Evolutionary conservation across 2,329 filamentous ascomycete species (phyloP).

Genomic region (Claviceps monticola): DNA sequence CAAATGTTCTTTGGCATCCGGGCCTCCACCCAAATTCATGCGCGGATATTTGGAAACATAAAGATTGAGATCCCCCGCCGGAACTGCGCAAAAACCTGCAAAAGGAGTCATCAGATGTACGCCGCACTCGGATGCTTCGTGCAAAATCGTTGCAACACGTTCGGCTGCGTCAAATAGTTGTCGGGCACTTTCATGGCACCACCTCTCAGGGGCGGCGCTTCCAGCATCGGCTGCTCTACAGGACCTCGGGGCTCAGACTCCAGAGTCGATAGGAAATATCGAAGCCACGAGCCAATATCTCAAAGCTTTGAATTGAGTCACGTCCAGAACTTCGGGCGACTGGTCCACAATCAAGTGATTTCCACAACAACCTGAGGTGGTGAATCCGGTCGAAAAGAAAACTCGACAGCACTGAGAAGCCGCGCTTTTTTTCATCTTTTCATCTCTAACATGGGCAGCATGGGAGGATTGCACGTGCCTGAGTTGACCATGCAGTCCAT

Average conservation of each 20-base stretch:
- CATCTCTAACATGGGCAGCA: slow-evolving; percentile 22
- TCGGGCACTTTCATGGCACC: slow-evolving; percentile 25
- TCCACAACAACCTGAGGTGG: slow-evolving; percentile 3
- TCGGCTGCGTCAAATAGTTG: slow-evolving; percentile 23
- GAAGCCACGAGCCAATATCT: slow-evolving; percentile 27
- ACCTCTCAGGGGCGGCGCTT: slow-evolving; percentile 22
- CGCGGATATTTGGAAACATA: slow-evolving; percentile 26
- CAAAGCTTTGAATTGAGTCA: slow-evolving; percentile 16
- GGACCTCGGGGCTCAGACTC: slow-evolving; percentile 23
- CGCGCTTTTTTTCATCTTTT: slow-evolving; percentile 19
- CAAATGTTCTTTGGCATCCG: slow-evolving; percentile 9
- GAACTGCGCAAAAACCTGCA: slow-evolving; percentile 31
- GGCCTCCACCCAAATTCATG: slow-evolving; percentile 25
- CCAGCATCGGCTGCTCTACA: slow-evolving; percentile 24
- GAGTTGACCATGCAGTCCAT: slow-evolving; percentile 31
- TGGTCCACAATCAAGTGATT: slow-evolving; percentile 3
- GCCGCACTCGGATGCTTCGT: slow-evolving; percentile 23
- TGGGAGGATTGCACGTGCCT: slow-evolving; percentile 24
- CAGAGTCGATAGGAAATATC: slow-evolving; percentile 27
- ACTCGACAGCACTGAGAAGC: slow-evolving; percentile 21
- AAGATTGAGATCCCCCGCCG: slow-evolving; percentile 26
- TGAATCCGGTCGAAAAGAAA: slow-evolving; percentile 22
- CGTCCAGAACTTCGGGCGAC: slow-evolving; percentile 11
- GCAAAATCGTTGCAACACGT: slow-evolving; percentile 20
- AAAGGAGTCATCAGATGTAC: slow-evolving; percentile 26